Base-by-base conservation (phyloP, 2,329 filamentous ascomycete species). In the Cladosporium sp. region DNA sequence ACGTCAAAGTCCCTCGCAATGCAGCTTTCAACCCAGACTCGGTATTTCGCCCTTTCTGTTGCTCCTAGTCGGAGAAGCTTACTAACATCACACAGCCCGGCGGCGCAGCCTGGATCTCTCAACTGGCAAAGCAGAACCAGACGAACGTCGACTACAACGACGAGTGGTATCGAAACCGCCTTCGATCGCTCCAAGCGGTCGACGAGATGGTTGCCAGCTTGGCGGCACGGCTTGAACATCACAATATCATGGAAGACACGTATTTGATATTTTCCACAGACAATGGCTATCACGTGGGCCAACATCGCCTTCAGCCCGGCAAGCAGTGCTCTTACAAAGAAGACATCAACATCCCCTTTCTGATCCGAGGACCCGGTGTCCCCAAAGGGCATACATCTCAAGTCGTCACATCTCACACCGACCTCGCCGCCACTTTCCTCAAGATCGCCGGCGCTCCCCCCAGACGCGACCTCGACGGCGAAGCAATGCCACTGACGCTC, bases 21-120 rank as follows among this genome's bases (percentile, higher is more conserved):
- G 77, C 81, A 0, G 86, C 87, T 72, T 92, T 91, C 76, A 92
- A 92, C 69, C 88, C 89, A 2, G 62, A 68, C 4, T 50, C 78
- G 31, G 60, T 62, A 40, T 12, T 12, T 0, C 21, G 0, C 3
- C 2, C 4, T 28, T 28, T 40, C 1, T 14, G 5, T 21, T 18
- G 7, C 31, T 21, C 31, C 3, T 6, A 26, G 5, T 53, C 5
- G n/a, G 2, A 10, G 3, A 21, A 12, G 18, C 23, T 8, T n/a
- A 16, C 60, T 62, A 16, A 62, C 33, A 40, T 14, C 8, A 37
- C 16, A 31, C 35, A 55, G 73, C 75, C 79, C 7, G 80, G 77
- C 46, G 79, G 81, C 5, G 81, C 78, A 1, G 80, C 78, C 58
- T 85, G 82, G 82, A 74, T 85, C 35, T 73, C 70, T 5, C 70